Percentiles rank a stretch among this genome's conserved stretches.
phyloP scores from a whole-genome alignment of 1,284 basidiomycete species.

The Naganishia albida region DNA sequence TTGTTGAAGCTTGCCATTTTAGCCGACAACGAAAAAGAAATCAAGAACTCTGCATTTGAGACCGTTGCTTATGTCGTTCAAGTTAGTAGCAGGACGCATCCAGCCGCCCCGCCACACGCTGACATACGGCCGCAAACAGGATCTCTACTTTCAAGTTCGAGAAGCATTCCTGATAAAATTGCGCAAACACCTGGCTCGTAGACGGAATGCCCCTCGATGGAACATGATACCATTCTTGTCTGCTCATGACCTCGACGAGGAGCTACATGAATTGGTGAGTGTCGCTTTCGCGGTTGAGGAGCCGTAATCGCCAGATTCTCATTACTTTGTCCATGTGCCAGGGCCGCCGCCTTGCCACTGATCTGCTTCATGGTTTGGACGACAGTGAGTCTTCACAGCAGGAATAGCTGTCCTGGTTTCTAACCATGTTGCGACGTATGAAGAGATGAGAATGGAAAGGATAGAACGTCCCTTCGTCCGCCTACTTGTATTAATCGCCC shows the following conservation, averaged over 20 bases:
- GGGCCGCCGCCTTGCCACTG: slow-evolving; percentile 14
- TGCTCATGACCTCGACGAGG: slow-evolving; percentile 85
- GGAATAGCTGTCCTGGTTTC: not conserved
- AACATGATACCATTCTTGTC: slow-evolving; percentile 84
- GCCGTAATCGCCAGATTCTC: not conserved
- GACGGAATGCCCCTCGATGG: slow-evolving; percentile 70
- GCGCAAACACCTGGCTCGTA: slow-evolving; percentile 62
- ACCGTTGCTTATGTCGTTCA: slow-evolving; percentile 74
- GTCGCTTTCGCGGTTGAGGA: not conserved
- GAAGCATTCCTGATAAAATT: slow-evolving; percentile 75
- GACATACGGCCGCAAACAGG: slow-evolving; percentile 57
- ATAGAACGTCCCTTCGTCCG: slow-evolving; percentile 84
- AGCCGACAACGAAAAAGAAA: slow-evolving; percentile 63
- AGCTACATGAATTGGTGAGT: slow-evolving; percentile 57
- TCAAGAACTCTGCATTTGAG: slow-evolving; percentile 64
- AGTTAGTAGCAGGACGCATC: slow-evolving; percentile 58
- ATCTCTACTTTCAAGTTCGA: slow-evolving; percentile 85
- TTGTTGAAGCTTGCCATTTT: slow-evolving; percentile 76
- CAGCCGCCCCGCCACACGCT: too few species aligned
- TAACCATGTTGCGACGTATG: not conserved
- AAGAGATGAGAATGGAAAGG: slow-evolving; percentile 64
- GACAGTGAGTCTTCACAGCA: slow-evolving; percentile 11
- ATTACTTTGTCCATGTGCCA: not conserved
- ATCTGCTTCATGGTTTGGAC: slow-evolving; percentile 14
- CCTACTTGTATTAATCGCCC: slow-evolving; percentile 81